Evolutionary conservation across 345 rosid species (phyloP).

Genomic region (Cardamine resedifolia): DNA sequence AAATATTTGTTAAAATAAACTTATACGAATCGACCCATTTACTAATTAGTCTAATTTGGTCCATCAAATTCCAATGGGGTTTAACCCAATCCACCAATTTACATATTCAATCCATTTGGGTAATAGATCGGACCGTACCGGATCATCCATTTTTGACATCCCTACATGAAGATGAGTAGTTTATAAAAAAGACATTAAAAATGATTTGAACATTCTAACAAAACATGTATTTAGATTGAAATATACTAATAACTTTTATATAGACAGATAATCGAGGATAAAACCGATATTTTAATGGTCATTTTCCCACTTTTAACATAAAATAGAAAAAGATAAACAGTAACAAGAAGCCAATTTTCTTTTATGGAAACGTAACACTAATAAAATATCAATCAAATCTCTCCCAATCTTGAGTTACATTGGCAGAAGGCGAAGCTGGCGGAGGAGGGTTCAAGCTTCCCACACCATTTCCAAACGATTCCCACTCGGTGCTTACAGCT

Average conservation of each 20-base stretch:
- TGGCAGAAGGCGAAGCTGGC: slow-evolving; percentile 49
- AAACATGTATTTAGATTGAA: not conserved
- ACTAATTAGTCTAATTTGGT: not conserved
- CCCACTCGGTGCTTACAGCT: slow-evolving; percentile 73
- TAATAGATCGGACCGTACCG: not conserved
- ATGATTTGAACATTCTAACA: not conserved
- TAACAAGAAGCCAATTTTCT: not conserved
- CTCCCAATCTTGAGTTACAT: slow-evolving; percentile 67
- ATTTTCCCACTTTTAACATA: slow-evolving; percentile 4
- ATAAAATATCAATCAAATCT: slow-evolving; percentile 55
- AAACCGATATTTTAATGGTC: not conserved
- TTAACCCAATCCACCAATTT: not conserved
- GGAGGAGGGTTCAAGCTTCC: slow-evolving; percentile 76
- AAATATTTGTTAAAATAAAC: not conserved
- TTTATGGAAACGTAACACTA: slow-evolving; percentile 12
- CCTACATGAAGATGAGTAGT: not conserved
- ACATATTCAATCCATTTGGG: not conserved
- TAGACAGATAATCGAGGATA: not conserved
- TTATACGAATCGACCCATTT: not conserved
- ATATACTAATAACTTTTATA: not conserved
- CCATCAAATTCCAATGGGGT: slow-evolving; percentile 1
- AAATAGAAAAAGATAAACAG: not conserved
- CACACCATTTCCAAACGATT: slow-evolving; percentile 64
- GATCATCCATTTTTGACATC: not conserved
- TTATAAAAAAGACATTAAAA: not conserved